Evolutionary conservation across 345 rosid genomes (phyloP).

Genomic region (Trapa incisa): DNA sequence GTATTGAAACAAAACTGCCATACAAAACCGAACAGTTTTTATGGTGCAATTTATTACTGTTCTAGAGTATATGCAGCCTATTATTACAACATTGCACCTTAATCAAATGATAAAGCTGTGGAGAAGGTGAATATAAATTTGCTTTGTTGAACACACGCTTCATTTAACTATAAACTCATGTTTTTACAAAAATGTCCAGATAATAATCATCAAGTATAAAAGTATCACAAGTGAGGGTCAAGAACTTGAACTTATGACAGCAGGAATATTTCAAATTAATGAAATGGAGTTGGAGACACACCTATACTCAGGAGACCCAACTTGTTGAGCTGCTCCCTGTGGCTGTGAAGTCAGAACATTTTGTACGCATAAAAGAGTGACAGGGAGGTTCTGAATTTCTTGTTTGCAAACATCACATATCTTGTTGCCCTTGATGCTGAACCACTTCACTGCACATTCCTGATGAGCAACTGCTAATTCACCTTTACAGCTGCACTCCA

Average conservation of each 20-base stretch:
- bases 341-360: slow-evolving; percentile 28
- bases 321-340: slow-evolving; percentile 20
- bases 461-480: slow-evolving; percentile 83
- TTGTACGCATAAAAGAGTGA: slow-evolving; percentile 75
- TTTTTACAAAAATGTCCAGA: background rate
- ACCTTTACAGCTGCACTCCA: slow-evolving; percentile 97
- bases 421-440: slow-evolving; percentile 90
- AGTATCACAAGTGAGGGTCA: background rate
- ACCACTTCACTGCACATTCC: slow-evolving; percentile 92
- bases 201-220: background rate
- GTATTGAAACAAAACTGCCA: background rate
- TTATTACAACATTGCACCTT: background rate
- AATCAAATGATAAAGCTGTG: background rate
- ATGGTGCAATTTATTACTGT: background rate
- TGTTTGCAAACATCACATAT: slow-evolving; percentile 94
- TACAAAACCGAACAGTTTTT: background rate
- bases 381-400: slow-evolving; percentile 84
- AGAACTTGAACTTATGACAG: background rate
- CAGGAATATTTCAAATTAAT: background rate
- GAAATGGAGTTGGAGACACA: slow-evolving; percentile 8
- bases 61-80: background rate
- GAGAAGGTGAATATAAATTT: background rate
- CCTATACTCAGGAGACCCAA: slow-evolving; percentile 41
- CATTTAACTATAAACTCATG: background rate
- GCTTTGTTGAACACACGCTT: background rate